phyloP scores from a whole-genome alignment of 169 alveolate genomes.

The Cryptosporidium bovis region DNA sequence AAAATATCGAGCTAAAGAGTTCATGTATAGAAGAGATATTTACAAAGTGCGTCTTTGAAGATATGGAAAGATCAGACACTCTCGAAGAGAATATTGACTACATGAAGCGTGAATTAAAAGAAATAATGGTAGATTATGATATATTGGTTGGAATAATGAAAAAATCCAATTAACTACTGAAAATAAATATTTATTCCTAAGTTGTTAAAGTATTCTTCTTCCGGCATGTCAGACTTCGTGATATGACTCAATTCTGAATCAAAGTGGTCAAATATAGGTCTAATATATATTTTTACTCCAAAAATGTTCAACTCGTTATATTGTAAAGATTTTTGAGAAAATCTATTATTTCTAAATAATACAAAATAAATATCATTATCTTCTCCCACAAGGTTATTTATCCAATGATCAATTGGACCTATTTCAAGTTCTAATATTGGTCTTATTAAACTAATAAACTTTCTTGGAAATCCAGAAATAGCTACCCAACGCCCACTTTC shows the following conservation, averaged over 20 bases:
- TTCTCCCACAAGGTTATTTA: slow-evolving; percentile 17
- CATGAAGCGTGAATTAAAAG: slow-evolving; percentile 12
- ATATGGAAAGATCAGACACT: slow-evolving; percentile 58
- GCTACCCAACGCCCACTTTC: slow-evolving; percentile 40
- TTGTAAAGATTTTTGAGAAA: slow-evolving; percentile 35
- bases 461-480: slow-evolving; percentile 71
- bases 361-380: slow-evolving; percentile 28
- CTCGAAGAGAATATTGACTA: slow-evolving; percentile 55
- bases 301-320: slow-evolving; percentile 10
- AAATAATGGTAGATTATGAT: not conserved
- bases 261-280: slow-evolving; percentile 27
- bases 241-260: not conserved
- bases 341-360: slow-evolving; percentile 36
- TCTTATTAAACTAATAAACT: slow-evolving; percentile 51
- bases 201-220: slow-evolving; percentile 20
- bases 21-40: slow-evolving; percentile 3
- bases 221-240: not conserved
- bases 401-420: slow-evolving; percentile 73
- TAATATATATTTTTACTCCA: slow-evolving; percentile 5
- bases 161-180: not conserved
- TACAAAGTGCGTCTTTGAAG: not conserved
- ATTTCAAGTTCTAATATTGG: slow-evolving; percentile 47
- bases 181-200: slow-evolving; percentile 9
- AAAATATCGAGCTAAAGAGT: not conserved
- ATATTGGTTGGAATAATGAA: not conserved